These are phyloP conservation scores for Cyclotella baltica DNA, from an alignment of 108 stramenopile genomes.

Conservation along the genomic window DNA sequence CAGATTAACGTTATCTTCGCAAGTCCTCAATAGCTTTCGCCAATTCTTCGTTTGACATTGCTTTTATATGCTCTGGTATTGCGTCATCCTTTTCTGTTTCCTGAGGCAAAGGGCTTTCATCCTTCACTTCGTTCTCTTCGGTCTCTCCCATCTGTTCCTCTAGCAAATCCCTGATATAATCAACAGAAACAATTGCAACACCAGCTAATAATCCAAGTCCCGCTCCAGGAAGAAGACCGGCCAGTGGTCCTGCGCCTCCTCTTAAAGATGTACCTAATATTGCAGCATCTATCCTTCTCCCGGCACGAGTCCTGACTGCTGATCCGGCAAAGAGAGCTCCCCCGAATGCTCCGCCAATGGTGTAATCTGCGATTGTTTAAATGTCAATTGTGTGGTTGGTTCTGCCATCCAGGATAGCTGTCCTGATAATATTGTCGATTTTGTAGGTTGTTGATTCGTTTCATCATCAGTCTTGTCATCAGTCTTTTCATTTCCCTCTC, in stretches of 20 bases:
- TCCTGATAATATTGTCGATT: too few species aligned
- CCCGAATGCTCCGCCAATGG: constrained; percentile 44
- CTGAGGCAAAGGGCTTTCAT: too few species aligned
- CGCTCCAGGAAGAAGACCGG: constrained; percentile 51
- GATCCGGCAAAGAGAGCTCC: constrained; percentile 47
- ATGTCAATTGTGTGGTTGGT: not conserved
- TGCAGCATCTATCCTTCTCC: constrained; percentile 38
- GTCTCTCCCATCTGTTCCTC: constrained; percentile 27
- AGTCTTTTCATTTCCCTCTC: not conserved
- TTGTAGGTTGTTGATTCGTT: not conserved
- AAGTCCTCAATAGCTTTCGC: constrained; percentile 37
- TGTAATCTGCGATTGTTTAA: constrained; percentile 44
- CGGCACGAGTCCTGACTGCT: constrained; percentile 40
- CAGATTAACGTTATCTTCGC: not conserved
- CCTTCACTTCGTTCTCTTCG: constrained; percentile 10
- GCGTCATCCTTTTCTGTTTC: not conserved
- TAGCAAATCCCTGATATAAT: constrained; percentile 13
- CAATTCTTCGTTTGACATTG: constrained; percentile 43
- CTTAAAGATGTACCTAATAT: constrained; percentile 15
- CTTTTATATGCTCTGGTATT: constrained; percentile 45
- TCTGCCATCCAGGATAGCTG: not conserved
- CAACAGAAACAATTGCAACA: constrained; percentile 29
- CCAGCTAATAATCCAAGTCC: constrained; percentile 50
- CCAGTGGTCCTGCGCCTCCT: constrained; percentile 17
- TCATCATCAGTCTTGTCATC: not conserved